Conservation (phyloP, 768 basidiomycete genomes). For the Tricholoma bakamatsutake region DNA sequence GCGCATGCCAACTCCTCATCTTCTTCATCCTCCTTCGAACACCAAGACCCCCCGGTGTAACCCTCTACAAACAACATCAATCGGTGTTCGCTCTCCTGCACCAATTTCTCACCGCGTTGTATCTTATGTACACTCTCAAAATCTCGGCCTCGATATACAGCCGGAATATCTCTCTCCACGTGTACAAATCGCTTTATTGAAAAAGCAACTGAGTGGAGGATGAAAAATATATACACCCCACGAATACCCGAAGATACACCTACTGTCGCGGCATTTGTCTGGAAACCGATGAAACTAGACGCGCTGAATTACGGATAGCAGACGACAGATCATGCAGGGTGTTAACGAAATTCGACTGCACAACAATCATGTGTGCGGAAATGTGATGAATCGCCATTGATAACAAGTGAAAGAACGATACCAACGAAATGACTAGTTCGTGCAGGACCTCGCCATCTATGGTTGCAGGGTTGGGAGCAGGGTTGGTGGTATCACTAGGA, state of each 20-base stretch:
- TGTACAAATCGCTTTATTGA: constrained; percentile 62
- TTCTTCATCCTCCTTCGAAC: constrained; percentile 50
- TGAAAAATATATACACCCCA: neutral
- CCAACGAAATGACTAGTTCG: constrained; percentile 73
- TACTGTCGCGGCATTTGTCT: constrained; percentile 28
- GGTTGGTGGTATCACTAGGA: neutral
- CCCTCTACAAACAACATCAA: constrained; percentile 58
- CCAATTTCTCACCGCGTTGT: constrained; percentile 57
- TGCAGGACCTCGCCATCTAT: neutral
- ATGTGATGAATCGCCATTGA: constrained; percentile 52
- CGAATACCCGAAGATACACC: neutral
- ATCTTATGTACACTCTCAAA: constrained; percentile 65
- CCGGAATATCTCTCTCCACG: constrained; percentile 88
- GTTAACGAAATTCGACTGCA: constrained; percentile 46
- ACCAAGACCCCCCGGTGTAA: constrained; percentile 50
- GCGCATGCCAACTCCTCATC: constrained; percentile 48
- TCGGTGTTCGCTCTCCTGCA: constrained; percentile 65
- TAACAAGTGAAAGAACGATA: constrained; percentile 77
- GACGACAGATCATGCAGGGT: constrained; percentile 32
- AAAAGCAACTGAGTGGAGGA: constrained; percentile 15
- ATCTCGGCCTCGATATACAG: constrained; percentile 82
- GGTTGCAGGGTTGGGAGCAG: neutral
- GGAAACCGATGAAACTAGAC: constrained; percentile 37
- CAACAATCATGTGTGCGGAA: constrained; percentile 38
- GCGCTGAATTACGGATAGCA: constrained; percentile 34